Evolutionary conservation across 768 basidiomycete genomes (phyloP), one percentile per base, ranked within the genome.

Genomic region (Suillus tomentosus): DNA sequence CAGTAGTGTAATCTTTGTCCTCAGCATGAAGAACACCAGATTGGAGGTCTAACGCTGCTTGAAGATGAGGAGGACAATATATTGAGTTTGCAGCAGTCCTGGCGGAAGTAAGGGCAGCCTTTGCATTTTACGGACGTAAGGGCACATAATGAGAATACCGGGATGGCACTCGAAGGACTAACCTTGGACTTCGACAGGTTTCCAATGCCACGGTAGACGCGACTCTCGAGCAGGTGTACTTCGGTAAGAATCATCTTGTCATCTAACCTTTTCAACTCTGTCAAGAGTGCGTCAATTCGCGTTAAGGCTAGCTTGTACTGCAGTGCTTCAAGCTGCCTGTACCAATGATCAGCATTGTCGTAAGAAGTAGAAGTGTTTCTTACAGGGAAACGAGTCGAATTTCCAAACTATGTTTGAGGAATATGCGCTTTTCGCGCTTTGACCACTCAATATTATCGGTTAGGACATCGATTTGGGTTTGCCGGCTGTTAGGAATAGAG

Each of bases 241-340:
- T 99, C 96, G 3, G 96, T 98, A 37, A 99, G 83, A 66, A 99
- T 92, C 86, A 96, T 91, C 82, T 99, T 99, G 79, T 99, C 97
- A 75, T 99, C 96, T 34, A 99, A 80, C 31, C 89, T 86, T 77
- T 92, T 95, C 22, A 99, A 85, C 76, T 99, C 97, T 2, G 89
- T 89, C 40, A 99, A 82, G n/a, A 99, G 85, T 0, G 82, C 81
- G 65, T 96, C 95, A 66, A 98, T 95, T 58, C 94, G 84, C 0
- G 84, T 71, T 15, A 98, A 82, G 0, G 96, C 95, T 0, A 87
- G 83, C 69, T 91, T 88, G 81, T 87, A 92, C 69, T 91, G 86
- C 31, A 84, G 80, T 0, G 87, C 81, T 64, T 95, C 93, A 31
- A 97, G 83, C 71, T 92, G 87, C 5, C 89, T 91, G 67, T 48